Conservation (phyloP, 768 basidiomycete genomes). For the Termitomyces sp. region DNA sequence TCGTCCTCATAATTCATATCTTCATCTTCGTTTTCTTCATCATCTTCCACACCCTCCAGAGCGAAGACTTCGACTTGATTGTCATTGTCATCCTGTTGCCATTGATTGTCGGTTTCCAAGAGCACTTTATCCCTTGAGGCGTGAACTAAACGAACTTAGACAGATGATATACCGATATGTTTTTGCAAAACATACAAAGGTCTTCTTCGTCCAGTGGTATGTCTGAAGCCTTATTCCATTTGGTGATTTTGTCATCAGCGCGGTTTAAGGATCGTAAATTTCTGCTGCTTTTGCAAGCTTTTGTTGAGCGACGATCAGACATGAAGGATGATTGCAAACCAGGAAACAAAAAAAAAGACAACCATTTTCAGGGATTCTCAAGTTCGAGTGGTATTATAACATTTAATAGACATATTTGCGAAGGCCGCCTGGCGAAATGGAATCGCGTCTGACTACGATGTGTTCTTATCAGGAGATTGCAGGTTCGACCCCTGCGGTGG, state of each 20-base stretch:
- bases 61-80: slow-evolving; percentile 84
- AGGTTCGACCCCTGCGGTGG: slow-evolving; percentile 63
- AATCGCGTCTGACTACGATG: slow-evolving; percentile 91
- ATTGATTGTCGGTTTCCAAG: slow-evolving; percentile 53
- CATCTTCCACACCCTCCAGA: slow-evolving; percentile 52
- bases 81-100: slow-evolving; percentile 41
- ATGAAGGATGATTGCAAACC: slow-evolving; percentile 21
- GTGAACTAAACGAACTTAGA: slow-evolving; percentile 48
- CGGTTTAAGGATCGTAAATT: slow-evolving; percentile 48
- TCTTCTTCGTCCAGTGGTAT: slow-evolving; percentile 78
- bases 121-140: slow-evolving; percentile 70
- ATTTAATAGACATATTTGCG: too few relatives aligned
- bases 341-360: background rate
- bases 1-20: slow-evolving; percentile 33
- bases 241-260: slow-evolving; percentile 47
- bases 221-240: slow-evolving; percentile 65
- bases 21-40: slow-evolving; percentile 31
- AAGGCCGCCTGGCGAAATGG: slow-evolving; percentile 71
- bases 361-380: too few relatives aligned
- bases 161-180: background rate
- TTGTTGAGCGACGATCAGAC: slow-evolving; percentile 42
- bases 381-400: too few relatives aligned
- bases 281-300: slow-evolving; percentile 23
- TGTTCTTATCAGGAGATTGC: slow-evolving; percentile 62
- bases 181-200: slow-evolving; percentile 50